phyloP scores from a whole-genome alignment of 2,329 filamentous ascomycete species.

The Esteya vermicola region DNA sequence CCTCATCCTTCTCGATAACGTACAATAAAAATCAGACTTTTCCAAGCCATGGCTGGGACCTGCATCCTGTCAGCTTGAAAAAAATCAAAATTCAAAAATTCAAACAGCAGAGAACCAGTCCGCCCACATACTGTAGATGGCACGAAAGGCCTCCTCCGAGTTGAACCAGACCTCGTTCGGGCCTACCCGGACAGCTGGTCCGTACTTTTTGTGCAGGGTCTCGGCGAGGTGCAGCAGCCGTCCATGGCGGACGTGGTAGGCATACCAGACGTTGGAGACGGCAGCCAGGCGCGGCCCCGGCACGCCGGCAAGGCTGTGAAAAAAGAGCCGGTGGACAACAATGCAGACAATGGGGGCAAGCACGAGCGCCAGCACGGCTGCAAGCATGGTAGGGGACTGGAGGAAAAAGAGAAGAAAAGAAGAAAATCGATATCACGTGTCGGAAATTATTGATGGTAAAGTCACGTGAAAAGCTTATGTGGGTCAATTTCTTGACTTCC shows the following conservation, averaged over 20 bases:
- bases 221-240: constrained; percentile 25
- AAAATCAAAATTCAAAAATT: too few species aligned
- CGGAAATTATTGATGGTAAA: background rate
- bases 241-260: constrained; percentile 28
- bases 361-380: background rate
- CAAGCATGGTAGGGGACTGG: background rate
- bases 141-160: constrained; percentile 29
- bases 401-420: too few species aligned
- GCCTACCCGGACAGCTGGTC: constrained; percentile 35
- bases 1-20: constrained; percentile 8
- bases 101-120: too few species aligned
- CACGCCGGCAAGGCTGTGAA: constrained; percentile 29
- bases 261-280: constrained; percentile 33
- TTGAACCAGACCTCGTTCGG: constrained; percentile 40
- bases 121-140: constrained; percentile 28
- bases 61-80: constrained; percentile 11
- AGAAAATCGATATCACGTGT: too few species aligned
- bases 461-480: too few species aligned
- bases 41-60: constrained; percentile 31
- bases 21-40: constrained; percentile 39
- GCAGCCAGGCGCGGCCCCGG: constrained; percentile 33
- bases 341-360: background rate
- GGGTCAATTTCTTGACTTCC: too few species aligned
- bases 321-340: constrained; percentile 19
- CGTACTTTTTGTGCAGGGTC: constrained; percentile 30